Evolutionary conservation across 371 early-diverging fungal genomes (phyloP), one percentile per base, ranked within the genome.

Genomic region (Rhizopus delemar): DNA sequence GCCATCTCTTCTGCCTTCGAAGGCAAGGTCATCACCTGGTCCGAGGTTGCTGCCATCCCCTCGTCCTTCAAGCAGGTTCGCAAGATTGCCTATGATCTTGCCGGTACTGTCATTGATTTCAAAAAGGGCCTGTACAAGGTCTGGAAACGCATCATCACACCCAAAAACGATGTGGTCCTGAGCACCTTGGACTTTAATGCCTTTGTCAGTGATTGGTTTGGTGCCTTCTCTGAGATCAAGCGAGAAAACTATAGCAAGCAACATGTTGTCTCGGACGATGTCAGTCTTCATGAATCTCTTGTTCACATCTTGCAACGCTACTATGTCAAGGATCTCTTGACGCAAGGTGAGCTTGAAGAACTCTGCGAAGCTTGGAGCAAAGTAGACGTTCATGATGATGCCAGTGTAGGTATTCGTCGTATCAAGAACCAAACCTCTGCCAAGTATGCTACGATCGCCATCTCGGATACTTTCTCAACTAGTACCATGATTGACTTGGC

Each of bases 1-100:
- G 69, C 73, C 15, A 62, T 77, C 16, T 46, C 64, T 11, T 59
- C 70, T 57, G 73, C 74, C 8, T 73, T 73, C 48, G 74, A 73
- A 68, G 74, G 77, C 49, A 77, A 77, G 60, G 62, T 68, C 3
- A 57, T 73, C 11, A 69, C 77, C 16, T 73, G 73, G 77, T 60
- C 73, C 22, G 77, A 77, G 55, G 66, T 68, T 3, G 46, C 71
- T 15, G 48, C 62, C 22, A 41, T 77, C 6, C 77, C 77, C 31
- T 51, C 51, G 5, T 62, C 71, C 1, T 77, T 77, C 60, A 62
- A 59, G 41, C 49, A 57, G 49, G 74, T 73, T 31, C 62, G 66
- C 16, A 65, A 62, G 4, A 58, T 77, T 57, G 74, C 71, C 15
- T 73, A 71, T 53, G 77, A 77, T 55, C 53, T 77, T 2, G 66